Percentiles rank a stretch among this genome's conserved stretches.
Conservation (phyloP, 2,329 filamentous ascomycete species). For the Xylariaceae sp. region DNA sequence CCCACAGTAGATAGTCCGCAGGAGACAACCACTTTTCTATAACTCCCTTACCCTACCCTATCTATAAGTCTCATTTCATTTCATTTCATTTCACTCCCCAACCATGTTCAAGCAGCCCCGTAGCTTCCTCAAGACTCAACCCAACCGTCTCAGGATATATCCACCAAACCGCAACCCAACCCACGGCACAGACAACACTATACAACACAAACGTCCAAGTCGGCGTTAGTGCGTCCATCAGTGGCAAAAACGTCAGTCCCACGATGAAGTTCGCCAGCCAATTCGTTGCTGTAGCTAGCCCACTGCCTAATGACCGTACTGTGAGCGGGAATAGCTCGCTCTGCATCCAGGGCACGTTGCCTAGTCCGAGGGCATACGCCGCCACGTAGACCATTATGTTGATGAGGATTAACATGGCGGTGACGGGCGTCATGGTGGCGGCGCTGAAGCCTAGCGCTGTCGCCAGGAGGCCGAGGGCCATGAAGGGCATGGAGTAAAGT, state of each 20-base stretch:
- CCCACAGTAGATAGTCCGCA: too few species aligned
- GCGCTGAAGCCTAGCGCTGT: constrained; percentile 69
- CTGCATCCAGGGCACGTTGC: constrained; percentile 95
- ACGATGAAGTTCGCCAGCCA: constrained; percentile 86
- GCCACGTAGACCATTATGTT: constrained; percentile 81
- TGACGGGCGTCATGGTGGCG: constrained; percentile 42
- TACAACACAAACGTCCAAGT: constrained; percentile 79
- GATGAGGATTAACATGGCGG: constrained; percentile 57
- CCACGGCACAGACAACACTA: constrained; percentile 60
- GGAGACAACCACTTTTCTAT: too few species aligned
- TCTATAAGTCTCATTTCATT: too few species aligned
- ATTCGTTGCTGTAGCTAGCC: constrained; percentile 71
- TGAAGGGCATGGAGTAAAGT: constrained; percentile 76
- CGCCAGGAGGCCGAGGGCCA: constrained; percentile 66
- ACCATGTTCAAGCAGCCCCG: constrained; percentile 61
- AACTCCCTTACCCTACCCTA: too few species aligned
- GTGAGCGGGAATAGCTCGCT: constrained; percentile 80
- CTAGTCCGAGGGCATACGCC: constrained; percentile 78
- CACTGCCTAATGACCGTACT: constrained; percentile 67
- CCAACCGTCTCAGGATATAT: constrained; percentile 87
- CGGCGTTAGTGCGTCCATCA: constrained; percentile 58
- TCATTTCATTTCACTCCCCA: constrained; percentile 58
- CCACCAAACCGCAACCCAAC: constrained; percentile 62
- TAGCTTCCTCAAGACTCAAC: constrained; percentile 73
- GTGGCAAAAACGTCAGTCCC: constrained; percentile 78